Base-by-base conservation (phyloP, 2,329 filamentous ascomycete species). In the Epichloe coenophiala region DNA sequence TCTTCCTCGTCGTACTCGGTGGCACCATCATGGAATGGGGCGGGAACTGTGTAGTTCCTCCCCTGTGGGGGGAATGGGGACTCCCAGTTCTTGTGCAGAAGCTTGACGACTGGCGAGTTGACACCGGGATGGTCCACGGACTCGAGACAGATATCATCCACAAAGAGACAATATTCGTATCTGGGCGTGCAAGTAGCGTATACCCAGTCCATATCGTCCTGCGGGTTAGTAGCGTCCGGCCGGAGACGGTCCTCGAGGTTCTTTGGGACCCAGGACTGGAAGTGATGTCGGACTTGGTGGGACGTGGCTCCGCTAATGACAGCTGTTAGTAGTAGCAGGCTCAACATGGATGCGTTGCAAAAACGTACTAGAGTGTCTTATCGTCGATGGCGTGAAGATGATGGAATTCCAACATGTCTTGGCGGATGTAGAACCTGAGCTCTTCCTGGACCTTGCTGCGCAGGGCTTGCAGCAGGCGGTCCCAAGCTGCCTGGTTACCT, bases 121-220 rank as follows among this genome's bases (percentile, higher is more conserved):
- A 33, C 9, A 19, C 37, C 46, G 27, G 46, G 37, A 40, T 48
- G n/a, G 5, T 35, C 23, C 13, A 48, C 6, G 23, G 37, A 48
- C n/a, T 48, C 46, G 23, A 48, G 46, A 35, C 47, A 42, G 6
- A 48, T 6, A 40, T 48, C 31, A 35, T 48, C 47, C 27, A 19
- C 47, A 39, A 42, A 48, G 21, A 48, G 38, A 42, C 47, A 48
- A n/a, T 48, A 42, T 41, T 36, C 27, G 27, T 48, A 48, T 48
- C 47, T 42, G 47, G 47, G 47, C 38, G 38, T 42, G n/a, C 15
- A 35, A 5, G n/a, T 41, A n/a, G 46, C 46, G 38, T 36, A 17
- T 15, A 36, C 12, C 47, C 47, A 48, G 27, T 23, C 27, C 12
- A 21, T 6, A 19, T 40, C 17, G 13, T 39, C 35, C 35, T 39